Percentiles rank a stretch among this genome's conserved stretches.
Evolutionary conservation across 1,284 basidiomycete genomes (phyloP).

Genomic region (Ustilago tritici): DNA sequence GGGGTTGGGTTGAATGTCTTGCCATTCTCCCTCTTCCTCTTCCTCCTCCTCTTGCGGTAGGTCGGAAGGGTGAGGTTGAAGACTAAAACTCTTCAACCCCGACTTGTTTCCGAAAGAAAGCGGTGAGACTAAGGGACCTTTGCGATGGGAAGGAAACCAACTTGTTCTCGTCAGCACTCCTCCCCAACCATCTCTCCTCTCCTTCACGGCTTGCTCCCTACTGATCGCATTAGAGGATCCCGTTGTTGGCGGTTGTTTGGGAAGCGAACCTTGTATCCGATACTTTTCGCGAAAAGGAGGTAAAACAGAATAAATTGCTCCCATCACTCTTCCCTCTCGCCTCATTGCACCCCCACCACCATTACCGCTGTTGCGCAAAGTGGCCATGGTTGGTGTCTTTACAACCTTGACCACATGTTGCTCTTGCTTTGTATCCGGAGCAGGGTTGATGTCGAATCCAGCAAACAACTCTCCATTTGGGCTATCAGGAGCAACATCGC

Average conservation of each 20-base stretch:
- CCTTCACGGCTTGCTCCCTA: neutral
- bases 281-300: conserved; percentile 7
- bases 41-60: neutral
- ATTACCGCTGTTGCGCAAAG: conserved; percentile 10
- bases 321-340: neutral
- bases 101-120: neutral
- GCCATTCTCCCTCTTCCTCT: conserved; percentile 35
- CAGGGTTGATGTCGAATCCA: conserved; percentile 22
- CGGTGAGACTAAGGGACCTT: conserved; percentile 37
- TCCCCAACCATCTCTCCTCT: conserved; percentile 45
- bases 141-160: conserved; percentile 28
- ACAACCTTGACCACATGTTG: conserved; percentile 16
- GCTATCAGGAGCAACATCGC: conserved; percentile 28
- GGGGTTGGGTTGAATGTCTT: conserved; percentile 18
- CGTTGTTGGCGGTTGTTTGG: neutral
- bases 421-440: neutral
- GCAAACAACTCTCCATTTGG: conserved; percentile 39
- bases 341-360: neutral
- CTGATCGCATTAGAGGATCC: neutral
- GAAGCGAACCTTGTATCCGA: conserved; percentile 25
- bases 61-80: neutral
- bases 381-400: conserved; percentile 19
- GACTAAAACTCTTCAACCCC: conserved; percentile 16
- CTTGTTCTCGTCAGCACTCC: conserved; percentile 31
- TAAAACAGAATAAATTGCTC: conserved; percentile 15